phyloP scores from a whole-genome alignment of 163 green algal genomes.

The Scenedesmus sp. region DNA sequence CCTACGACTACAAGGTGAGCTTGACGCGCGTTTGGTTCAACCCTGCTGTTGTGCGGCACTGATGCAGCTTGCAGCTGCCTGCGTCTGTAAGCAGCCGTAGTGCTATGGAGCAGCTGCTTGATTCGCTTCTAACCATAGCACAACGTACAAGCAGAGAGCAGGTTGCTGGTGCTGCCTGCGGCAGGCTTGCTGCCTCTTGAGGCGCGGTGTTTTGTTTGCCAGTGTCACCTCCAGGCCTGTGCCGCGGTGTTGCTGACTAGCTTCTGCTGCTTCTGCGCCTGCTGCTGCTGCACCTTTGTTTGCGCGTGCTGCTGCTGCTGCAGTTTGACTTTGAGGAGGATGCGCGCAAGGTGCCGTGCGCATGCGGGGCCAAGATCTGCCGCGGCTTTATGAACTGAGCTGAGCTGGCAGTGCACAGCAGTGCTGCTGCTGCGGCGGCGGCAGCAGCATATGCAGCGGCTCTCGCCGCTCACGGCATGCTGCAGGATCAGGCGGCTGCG shows the following conservation, averaged over 20 bases:
- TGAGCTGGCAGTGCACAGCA: not conserved
- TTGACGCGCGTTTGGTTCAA: too few relatives aligned
- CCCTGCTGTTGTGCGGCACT: too few relatives aligned
- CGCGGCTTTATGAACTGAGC: constrained; percentile 66
- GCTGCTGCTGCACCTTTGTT: not conserved
- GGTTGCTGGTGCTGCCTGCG: not conserved
- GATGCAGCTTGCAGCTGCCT: too few relatives aligned
- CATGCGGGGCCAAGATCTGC: constrained; percentile 70
- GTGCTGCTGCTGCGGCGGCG: too few relatives aligned
- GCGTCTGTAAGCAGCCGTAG: too few relatives aligned
- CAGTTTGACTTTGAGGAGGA: constrained; percentile 78
- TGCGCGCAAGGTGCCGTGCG: constrained; percentile 67
- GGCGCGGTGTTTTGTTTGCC: too few relatives aligned
- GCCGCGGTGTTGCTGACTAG: not conserved
- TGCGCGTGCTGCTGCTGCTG: not conserved
- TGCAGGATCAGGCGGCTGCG: too few relatives aligned
- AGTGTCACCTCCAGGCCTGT: too few relatives aligned
- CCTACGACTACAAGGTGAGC: constrained; percentile 92
- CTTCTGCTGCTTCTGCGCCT: not conserved
- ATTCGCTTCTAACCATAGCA: not conserved
- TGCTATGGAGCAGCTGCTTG: too few relatives aligned
- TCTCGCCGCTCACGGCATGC: too few relatives aligned
- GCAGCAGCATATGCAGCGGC: not conserved
- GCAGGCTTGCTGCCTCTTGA: not conserved
- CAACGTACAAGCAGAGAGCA: not conserved